A percentile compares a stretch with the other conserved stretches of the same genome.
These are phyloP conservation scores for Pinus albicaulis DNA, from an alignment of 75 land plant species.

Conservation along the genomic window DNA sequence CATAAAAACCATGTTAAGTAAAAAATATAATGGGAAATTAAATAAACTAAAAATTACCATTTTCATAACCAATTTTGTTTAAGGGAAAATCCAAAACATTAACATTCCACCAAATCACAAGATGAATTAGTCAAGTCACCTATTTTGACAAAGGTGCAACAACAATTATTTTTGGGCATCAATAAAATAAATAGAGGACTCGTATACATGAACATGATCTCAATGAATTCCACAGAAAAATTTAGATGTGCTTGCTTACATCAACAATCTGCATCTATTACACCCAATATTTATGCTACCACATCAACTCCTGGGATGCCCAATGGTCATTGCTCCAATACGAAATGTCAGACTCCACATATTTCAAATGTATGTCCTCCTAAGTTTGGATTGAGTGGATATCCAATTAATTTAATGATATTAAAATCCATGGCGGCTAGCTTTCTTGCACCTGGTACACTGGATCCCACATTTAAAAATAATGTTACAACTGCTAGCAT, in stretches of 20 bases:
- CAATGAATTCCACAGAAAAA: conserved; percentile 14
- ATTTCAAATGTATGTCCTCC: conserved; percentile 35
- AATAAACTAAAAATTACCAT: conserved; percentile 15
- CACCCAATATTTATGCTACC: conserved; percentile 18
- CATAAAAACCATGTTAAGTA: conserved; percentile 10
- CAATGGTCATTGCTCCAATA: conserved; percentile 22
- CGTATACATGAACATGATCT: neutral
- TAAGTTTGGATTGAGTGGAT: conserved; percentile 58
- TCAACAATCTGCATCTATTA: neutral
- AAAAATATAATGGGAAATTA: conserved; percentile 14
- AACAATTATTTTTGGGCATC: neutral
- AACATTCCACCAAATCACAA: neutral
- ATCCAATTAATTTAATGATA: conserved; percentile 44
- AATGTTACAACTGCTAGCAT: conserved; percentile 48
- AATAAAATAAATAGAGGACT: neutral
- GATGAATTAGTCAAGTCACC: neutral
- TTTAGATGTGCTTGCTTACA: neutral
- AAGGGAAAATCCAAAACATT: neutral
- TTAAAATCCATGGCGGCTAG: conserved; percentile 51
- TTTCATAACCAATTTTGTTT: conserved; percentile 22
- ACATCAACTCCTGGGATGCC: conserved; percentile 25
- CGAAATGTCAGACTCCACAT: conserved; percentile 53
- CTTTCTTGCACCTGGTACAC: conserved; percentile 38
- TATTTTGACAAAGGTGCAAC: neutral
- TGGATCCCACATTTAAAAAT: conserved; percentile 48